Base-by-base conservation (phyloP, 768 basidiomycete species). In the Cystofilobasidium capitatum region DNA sequence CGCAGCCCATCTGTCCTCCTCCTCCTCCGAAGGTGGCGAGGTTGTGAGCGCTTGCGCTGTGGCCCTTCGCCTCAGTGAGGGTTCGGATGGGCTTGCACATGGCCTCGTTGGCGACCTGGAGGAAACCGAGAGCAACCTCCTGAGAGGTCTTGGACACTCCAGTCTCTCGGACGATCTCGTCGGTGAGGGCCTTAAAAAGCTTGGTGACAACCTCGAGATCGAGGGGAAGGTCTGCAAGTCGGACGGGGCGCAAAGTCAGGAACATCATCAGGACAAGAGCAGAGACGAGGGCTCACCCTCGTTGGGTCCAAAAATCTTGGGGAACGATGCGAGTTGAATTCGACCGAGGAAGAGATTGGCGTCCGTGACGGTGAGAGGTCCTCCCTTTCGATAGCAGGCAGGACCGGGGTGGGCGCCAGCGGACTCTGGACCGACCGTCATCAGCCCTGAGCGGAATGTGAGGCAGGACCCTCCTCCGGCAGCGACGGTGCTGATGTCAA, bases 1-100 rank as follows among this genome's bases (percentile, higher is more conserved):
- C 91, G 80, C 89, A 91, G 14, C 90, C 92, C 70, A 91, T 90
- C 72, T 92, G 91, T 2, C 90, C 90, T 5, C 91, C 68, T 8
- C 62, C 68, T 10, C 68, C 68, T 12, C 68, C 68, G 40, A 69
- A 69, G 3, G 63, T 40, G 36, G 49, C 51, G 33, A 63, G 62
- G 20, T 49, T 22, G 44, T 68, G 66, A 33, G 62, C 62, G 17
- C 47, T 16, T 0, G 62, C 42, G 24, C 49, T 49, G 16, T 49
- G 62, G 20, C 66, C 66, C 33, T 60, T 22, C 22, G 59, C 60
- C n/a, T 68, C 66, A 9, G 66, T 68, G 26, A 68, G 44, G 29
- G 60, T 58, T 20, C 66, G 51, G 14, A 68, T 62, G 0, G 66
- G 66, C 1, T 58, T 44, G 16, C 61, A 47, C 71, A 71, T 71